Evolutionary conservation across 352 stramenopile species (phyloP).

Genomic region (Pythium sukuiense): DNA sequence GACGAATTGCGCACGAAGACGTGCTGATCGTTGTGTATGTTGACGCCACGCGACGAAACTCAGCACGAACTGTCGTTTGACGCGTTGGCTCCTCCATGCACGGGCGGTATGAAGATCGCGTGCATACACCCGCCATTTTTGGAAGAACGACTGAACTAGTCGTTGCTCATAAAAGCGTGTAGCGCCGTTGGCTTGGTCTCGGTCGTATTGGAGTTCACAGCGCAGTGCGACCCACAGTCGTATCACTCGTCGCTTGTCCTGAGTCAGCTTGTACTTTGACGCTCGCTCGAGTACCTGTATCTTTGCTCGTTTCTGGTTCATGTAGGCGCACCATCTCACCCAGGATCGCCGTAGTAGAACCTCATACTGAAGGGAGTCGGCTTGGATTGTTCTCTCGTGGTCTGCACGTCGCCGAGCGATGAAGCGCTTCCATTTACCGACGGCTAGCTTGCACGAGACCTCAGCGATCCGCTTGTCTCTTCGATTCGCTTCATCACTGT

Average conservation of each 20-base stretch:
- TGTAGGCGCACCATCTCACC: background rate
- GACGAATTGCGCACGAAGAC: background rate
- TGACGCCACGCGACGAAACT: slow-evolving; percentile 16
- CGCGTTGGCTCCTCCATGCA: slow-evolving; percentile 5
- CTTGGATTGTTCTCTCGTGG: slow-evolving; percentile 7
- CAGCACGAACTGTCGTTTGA: slow-evolving; percentile 1
- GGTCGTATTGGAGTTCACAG: slow-evolving; percentile 6
- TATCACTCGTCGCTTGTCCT: slow-evolving; percentile 5
- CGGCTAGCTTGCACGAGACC: slow-evolving; percentile 1
- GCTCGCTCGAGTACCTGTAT: background rate
- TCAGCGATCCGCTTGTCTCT: background rate
- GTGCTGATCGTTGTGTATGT: background rate
- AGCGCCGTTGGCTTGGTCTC: background rate
- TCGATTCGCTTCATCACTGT: background rate
- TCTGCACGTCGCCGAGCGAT: slow-evolving; percentile 1
- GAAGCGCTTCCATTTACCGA: slow-evolving; percentile 20
- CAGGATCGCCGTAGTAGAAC: slow-evolving; percentile 18
- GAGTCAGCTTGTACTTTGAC: background rate
- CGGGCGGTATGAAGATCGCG: background rate
- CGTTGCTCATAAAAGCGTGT: background rate
- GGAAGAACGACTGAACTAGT: background rate
- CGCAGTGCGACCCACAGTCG: slow-evolving; percentile 1
- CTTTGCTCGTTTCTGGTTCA: background rate
- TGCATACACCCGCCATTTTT: background rate
- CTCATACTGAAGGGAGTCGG: slow-evolving; percentile 19